Evolutionary conservation across 495 filamentous ascomycete species (phyloP), one percentile per base, ranked within the genome.

Genomic region (Podospora conica): DNA sequence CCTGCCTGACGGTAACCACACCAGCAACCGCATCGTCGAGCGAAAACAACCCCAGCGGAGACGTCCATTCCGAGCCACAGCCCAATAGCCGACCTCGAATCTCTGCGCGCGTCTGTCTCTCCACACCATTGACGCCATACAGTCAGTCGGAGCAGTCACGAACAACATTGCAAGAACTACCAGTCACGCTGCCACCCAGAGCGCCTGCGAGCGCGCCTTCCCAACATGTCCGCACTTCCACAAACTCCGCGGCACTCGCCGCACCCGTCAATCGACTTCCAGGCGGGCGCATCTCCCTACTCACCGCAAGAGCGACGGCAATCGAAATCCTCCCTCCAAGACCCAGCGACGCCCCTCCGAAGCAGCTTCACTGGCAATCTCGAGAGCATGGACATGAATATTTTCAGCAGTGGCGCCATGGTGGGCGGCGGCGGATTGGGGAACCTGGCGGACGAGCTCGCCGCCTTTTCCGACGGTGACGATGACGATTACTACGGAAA

Each of bases 371-470:
- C 78, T 8, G 40, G 40, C 65, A 76, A 77, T 53, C 71, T 77
- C 25, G 82, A 83, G 62, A 74, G 76, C 54, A 74, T 77, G 24
- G 80, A 79, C 69, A 78, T 82, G 70, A 84, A 80, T 75, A 77
- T 82, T 21, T 81, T 86, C 64, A 74, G 76, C 72, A 69, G 73
- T 67, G 71, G 71, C 63, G 76, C 74, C 23, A 76, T 74, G 71
- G 78, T 65, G 54, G 74, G 68, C 3, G 68, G 72, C 29, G 87
- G 87, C 31, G 91, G 91, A 0, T 77, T 95, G 21, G 92, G 92
- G 33, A 96, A 90, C 68, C 78, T 97, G 20, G 92, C 93, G 12
- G 92, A 96, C 68, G 91, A 95, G 70, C 77, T 90, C 25, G 87
- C 85, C 18, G 82, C 82, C 10, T 83, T 85, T 67, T 86, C 82